Base-by-base conservation (phyloP, 176 grass and related monocot genomes). In the Cenchrus purpureus region DNA sequence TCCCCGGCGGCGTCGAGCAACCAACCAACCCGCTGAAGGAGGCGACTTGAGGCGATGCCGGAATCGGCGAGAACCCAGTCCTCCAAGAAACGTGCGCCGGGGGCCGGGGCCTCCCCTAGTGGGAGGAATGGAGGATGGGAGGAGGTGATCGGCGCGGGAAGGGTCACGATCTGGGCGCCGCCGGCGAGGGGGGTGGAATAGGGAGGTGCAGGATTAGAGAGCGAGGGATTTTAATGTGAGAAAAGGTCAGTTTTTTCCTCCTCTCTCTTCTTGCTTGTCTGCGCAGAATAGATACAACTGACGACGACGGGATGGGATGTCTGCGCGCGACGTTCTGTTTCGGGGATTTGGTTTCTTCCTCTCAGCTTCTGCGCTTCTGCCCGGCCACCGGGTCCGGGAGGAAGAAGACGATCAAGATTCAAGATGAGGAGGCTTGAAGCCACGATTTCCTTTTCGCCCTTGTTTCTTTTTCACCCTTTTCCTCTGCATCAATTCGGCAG, bases 131-230 rank as follows among this genome's bases (percentile, higher is more conserved):
- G 12, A 7, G 13, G 51, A 10, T 13, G 50, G 8, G 12, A 6
- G 31, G 48, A 32, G 44, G 28, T 43, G 81, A 88, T 84, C 81
- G 81, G 72, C 48, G n/a, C 1, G 63, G 63, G 66, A 0, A 31
- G 28, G 8, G 81, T 40, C 66, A 53, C 82, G 87, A 89, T 89
- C 77, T 54, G 52, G 13, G 52, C 52, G 52, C 52, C 52, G 52
- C 52, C 87, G 87, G 37, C 37, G 37, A 40, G 37, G 37, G 34
- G 34, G 34, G 34, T 34, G 34, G 34, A 34, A 34, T 0, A 34
- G 34, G 34, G 48, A 50, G 48, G 48, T 50, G 48, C 48, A 10
- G 48, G 48, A 50, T 50, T 50, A 8, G 48, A 1, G 45, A 68
- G 83, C 70, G 8, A 9, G 49, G 14, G 19, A 59, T 13, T 76